phyloP scores from a whole-genome alignment of 2,329 filamentous ascomycete species.

The Fusarium duplospermum region DNA sequence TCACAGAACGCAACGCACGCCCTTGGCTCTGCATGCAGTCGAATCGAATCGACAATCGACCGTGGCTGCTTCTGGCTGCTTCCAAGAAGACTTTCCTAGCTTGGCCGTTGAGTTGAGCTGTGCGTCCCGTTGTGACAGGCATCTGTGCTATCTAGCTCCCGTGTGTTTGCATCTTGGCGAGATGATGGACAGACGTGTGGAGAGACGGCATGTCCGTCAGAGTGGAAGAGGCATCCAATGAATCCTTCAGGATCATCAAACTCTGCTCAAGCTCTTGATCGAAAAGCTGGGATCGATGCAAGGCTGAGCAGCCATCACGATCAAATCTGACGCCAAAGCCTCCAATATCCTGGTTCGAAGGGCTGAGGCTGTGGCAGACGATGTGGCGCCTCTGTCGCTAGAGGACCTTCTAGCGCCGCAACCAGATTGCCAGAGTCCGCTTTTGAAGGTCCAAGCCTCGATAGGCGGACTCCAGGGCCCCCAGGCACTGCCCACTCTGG shows the following conservation, averaged over 20 bases:
- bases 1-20: slow-evolving; percentile 12
- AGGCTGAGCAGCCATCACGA: slow-evolving; percentile 34
- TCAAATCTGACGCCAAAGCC: neutral
- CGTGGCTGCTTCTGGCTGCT: slow-evolving; percentile 11
- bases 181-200: slow-evolving; percentile 3
- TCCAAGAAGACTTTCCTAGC: neutral
- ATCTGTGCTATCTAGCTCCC: slow-evolving; percentile 41
- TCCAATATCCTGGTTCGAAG: slow-evolving; percentile 11
- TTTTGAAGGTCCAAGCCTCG: slow-evolving; percentile 36
- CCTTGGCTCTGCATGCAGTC: slow-evolving; percentile 14
- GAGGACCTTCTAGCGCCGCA: slow-evolving; percentile 2
- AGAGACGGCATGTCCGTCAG: slow-evolving; percentile 9
- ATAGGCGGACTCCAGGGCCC: slow-evolving; percentile 15
- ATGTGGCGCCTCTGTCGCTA: neutral
- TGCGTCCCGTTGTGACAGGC: slow-evolving; percentile 25
- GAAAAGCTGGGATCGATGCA: slow-evolving; percentile 25
- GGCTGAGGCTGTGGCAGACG: slow-evolving; percentile 38
- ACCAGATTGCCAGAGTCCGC: neutral
- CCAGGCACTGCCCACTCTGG: slow-evolving; percentile 30
- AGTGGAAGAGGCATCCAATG: slow-evolving; percentile 43
- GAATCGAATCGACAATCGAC: neutral
- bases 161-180: slow-evolving; percentile 26
- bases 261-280: neutral
- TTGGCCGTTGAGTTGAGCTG: slow-evolving; percentile 13
- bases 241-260: slow-evolving; percentile 29